Base-by-base conservation (phyloP, 768 basidiomycete species). In the Naganishia vishniacii region DNA sequence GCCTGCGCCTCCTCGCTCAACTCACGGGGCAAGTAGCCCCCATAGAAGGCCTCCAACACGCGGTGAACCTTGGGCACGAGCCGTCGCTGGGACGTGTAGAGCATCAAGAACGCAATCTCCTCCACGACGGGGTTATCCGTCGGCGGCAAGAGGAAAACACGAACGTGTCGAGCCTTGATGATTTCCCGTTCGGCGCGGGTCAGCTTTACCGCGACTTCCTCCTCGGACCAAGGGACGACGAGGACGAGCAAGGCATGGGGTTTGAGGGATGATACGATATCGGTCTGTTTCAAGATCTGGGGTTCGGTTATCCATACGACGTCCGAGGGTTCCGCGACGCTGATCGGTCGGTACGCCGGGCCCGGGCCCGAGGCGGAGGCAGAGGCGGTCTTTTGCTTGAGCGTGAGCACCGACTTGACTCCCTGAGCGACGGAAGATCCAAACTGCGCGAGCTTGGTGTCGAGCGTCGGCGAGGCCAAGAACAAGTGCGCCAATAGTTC, bases 281-380 rank as follows among this genome's bases (percentile, higher is more conserved):
- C 83, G 72, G 91, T 90, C 0, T 86, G 83, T 74, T 88, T 91
- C 70, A 94, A 81, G 32, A 98, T 80, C 49, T 78, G 81, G 49
- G 87, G 84, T 65, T 93, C 89, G 41, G 91, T 80, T 34, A 97
- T 78, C 62, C 84, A 91, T 75, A 66, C 88, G 85, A 66, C 91
- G 69, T 40, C 80, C 70, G 62, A 83, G 68, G 42, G 84, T 79
- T 46, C 88, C 71, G 18, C 89, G 86, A 18, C 84, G 58, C 65
- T 77, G 75, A 26, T 79, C 78, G 12, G 74, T 67, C 16, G 20
- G 34, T 56, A 56, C 11, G 70, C 69, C 3, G 72, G 18, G 56
- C 59, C 26, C 72, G 66, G n/a, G n/a, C n/a, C n/a, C n/a, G n/a
- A n/a, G n/a, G n/a, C n/a, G n/a, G n/a, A n/a, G n/a, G n/a, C n/a